Percentiles rank a stretch among this genome's conserved stretches.
Evolutionary conservation across 1,284 basidiomycete genomes (phyloP).

Genomic region (Anthracocystis setariae): DNA sequence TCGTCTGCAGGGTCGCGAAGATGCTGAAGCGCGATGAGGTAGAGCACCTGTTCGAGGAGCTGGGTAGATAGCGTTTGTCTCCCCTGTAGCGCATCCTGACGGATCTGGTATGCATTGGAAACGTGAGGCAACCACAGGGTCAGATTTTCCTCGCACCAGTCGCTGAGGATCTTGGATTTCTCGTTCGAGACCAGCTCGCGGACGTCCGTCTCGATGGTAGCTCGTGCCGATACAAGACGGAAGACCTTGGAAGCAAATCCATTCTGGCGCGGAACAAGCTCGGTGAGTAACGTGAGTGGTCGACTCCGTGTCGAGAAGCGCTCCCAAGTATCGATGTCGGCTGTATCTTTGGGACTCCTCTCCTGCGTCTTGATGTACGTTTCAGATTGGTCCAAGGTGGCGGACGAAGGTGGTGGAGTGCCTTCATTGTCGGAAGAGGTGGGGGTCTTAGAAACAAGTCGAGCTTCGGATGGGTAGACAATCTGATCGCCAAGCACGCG

Average conservation of each 20-base stretch:
- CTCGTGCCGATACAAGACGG: slow-evolving; percentile 43
- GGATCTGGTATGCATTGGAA: slow-evolving; percentile 34
- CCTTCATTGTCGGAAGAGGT: slow-evolving; percentile 26
- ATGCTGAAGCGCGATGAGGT: slow-evolving; percentile 41
- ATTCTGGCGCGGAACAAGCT: slow-evolving; percentile 37
- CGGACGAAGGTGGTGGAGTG: slow-evolving; percentile 8
- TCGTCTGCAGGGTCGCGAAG: slow-evolving; percentile 42
- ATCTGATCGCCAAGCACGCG: slow-evolving; percentile 38
- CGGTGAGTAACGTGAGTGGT: slow-evolving; percentile 39
- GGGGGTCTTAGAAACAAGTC: slow-evolving; percentile 31
- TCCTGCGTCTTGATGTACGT: slow-evolving; percentile 35
- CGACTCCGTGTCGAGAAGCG: slow-evolving; percentile 39
- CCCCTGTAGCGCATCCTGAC: slow-evolving; percentile 30
- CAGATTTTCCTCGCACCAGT: slow-evolving; percentile 45
- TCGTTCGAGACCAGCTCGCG: slow-evolving; percentile 29
- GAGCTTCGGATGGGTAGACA: slow-evolving; percentile 33
- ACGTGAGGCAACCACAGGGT: slow-evolving; percentile 40
- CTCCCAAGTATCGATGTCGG: slow-evolving; percentile 42
- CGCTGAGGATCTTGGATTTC: slow-evolving; percentile 39
- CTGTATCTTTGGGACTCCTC: slow-evolving; percentile 19
- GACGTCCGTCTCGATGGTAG: slow-evolving; percentile 42
- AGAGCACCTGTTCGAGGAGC: slow-evolving; percentile 41
- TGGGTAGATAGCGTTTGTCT: slow-evolving; percentile 40
- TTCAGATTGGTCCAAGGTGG: neutral
- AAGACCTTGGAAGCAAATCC: slow-evolving; percentile 41